A percentile compares a stretch with the other conserved stretches of the same genome.
Conservation (phyloP, 2,329 filamentous ascomycete species). For the Cryphonectria parasitica region DNA sequence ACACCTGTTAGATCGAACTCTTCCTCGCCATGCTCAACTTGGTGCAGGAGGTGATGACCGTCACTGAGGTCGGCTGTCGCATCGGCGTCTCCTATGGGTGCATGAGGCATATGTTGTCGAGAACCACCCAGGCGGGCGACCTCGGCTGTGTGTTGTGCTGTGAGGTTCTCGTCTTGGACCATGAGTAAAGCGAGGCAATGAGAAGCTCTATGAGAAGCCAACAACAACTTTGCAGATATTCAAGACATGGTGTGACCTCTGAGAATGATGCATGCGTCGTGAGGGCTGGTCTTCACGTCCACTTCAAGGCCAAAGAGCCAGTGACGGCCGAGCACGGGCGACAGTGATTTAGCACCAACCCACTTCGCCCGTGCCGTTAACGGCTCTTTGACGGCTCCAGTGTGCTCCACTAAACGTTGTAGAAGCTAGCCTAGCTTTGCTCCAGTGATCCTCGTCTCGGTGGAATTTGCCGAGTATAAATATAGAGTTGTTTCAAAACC, state of each 20-base stretch:
- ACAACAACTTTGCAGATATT: background rate
- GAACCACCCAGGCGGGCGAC: background rate
- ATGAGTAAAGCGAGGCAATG: background rate
- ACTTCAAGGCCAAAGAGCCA: background rate
- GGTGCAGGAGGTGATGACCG: conserved; percentile 13
- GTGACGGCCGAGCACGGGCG: background rate
- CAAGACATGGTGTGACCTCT: background rate
- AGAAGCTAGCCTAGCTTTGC: background rate
- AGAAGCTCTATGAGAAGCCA: background rate
- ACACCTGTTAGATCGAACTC: conserved; percentile 1
- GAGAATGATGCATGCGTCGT: background rate
- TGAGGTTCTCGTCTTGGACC: background rate
- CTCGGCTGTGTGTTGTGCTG: background rate
- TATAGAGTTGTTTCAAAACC: background rate
- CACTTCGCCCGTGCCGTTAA: background rate
- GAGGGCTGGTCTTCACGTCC: background rate
- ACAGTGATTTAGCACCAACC: background rate
- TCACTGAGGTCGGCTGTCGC: background rate
- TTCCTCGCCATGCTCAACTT: conserved; percentile 1
- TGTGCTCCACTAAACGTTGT: background rate
- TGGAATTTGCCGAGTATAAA: background rate
- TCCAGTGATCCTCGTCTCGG: background rate
- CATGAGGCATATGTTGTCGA: background rate
- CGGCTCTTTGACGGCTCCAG: background rate
- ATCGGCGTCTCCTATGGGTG: background rate